These are phyloP conservation scores for Lentinus brumalis DNA, from an alignment of 768 basidiomycete genomes.

Conservation along the genomic window DNA sequence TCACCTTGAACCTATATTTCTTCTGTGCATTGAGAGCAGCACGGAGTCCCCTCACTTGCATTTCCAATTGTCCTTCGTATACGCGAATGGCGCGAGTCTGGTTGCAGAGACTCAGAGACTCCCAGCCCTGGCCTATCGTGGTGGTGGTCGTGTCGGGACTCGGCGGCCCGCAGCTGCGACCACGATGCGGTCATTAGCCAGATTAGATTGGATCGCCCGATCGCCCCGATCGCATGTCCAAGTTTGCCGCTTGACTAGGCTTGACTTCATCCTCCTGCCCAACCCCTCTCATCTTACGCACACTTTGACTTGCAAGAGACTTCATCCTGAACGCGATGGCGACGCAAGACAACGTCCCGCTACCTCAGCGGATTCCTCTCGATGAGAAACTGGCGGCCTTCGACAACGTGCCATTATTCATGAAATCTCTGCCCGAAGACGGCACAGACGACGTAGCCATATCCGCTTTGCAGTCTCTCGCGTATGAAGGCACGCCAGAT, in stretches of 20 bases:
- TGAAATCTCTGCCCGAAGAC: slow-evolving; percentile 83
- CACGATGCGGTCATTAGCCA: neutral
- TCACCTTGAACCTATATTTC: slow-evolving; percentile 63
- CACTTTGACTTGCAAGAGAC: neutral
- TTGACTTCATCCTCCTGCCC: neutral
- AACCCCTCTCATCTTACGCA: neutral
- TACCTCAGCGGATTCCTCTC: slow-evolving; percentile 26
- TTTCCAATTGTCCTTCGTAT: slow-evolving; percentile 7
- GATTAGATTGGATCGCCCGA: slow-evolving; percentile 18
- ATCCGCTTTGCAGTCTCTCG: slow-evolving; percentile 83
- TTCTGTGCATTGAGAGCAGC: slow-evolving; percentile 65
- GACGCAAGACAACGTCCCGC: slow-evolving; percentile 3
- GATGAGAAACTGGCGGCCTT: slow-evolving; percentile 46
- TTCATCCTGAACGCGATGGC: slow-evolving; percentile 5
- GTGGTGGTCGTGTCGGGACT: no score
- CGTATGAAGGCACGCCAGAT: slow-evolving; percentile 89
- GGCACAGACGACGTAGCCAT: slow-evolving; percentile 61
- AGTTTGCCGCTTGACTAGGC: no score
- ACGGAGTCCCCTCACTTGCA: slow-evolving; percentile 50
- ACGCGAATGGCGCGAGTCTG: no score
- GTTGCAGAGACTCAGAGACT: no score
- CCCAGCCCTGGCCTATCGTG: no score
- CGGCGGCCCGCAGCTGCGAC: no score
- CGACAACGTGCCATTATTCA: slow-evolving; percentile 86
- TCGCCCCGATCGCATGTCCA: slow-evolving; percentile 10